Evolutionary conservation across 169 alveolate species (phyloP).

Genomic region (Babesia sp.): DNA sequence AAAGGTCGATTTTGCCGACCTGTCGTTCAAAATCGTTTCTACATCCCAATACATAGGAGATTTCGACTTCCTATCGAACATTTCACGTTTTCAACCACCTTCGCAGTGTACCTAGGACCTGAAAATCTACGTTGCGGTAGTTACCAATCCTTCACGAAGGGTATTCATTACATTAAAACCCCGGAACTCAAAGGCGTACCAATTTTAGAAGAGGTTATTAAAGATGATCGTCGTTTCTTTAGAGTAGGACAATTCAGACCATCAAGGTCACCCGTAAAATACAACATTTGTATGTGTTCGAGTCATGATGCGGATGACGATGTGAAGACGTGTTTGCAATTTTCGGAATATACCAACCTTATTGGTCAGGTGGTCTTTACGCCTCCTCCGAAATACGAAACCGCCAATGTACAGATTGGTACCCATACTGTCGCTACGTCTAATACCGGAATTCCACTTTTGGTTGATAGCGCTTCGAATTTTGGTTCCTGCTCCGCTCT

Average conservation of each 20-base stretch:
- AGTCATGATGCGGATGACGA: slow-evolving; percentile 14
- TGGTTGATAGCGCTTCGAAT: neutral
- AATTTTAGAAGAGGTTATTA: slow-evolving; percentile 21
- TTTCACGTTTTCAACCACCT: slow-evolving; percentile 26
- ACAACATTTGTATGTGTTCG: slow-evolving; percentile 40
- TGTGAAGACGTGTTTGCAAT: slow-evolving; percentile 11
- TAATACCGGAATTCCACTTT: neutral
- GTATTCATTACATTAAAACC: neutral
- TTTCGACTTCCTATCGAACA: slow-evolving; percentile 20
- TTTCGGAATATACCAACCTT: slow-evolving; percentile 1
- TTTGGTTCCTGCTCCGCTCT: slow-evolving; percentile 2
- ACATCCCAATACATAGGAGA: neutral
- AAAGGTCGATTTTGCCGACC: slow-evolving; percentile 14
- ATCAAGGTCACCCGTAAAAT: neutral
- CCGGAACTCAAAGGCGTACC: neutral
- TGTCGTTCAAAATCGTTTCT: slow-evolving; percentile 29
- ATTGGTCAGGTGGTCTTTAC: slow-evolving; percentile 38
- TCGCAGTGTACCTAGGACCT: slow-evolving; percentile 31
- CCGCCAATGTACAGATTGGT: neutral
- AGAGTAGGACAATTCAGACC: slow-evolving; percentile 34
- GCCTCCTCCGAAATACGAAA: too few species aligned
- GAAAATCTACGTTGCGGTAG: slow-evolving; percentile 9
- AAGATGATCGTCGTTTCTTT: slow-evolving; percentile 10
- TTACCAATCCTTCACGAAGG: neutral
- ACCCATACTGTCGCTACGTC: neutral